Evolutionary conservation across 805 yeast species (phyloP).

Genomic region (Lachancea nothofagi): DNA sequence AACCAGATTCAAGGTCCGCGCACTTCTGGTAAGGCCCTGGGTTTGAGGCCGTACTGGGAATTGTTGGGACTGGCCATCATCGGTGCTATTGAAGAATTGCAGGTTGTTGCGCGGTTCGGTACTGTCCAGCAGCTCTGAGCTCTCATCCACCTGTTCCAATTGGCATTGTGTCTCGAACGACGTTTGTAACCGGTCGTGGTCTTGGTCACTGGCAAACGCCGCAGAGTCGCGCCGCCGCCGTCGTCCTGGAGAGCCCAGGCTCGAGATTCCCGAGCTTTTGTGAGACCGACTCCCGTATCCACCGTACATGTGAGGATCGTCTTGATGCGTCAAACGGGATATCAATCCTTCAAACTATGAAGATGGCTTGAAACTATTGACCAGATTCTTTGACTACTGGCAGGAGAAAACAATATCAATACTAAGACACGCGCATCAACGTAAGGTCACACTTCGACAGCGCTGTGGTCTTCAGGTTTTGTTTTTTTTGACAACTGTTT

Average conservation of each 20-base stretch:
- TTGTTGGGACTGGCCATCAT: neutral
- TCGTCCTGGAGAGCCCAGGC: neutral
- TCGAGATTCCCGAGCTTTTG: neutral
- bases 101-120: slow-evolving; percentile 19
- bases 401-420: too few species aligned
- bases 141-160: slow-evolving; percentile 3
- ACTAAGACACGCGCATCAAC: too few species aligned
- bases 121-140: slow-evolving; percentile 8
- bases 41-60: slow-evolving; percentile 14
- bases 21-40: slow-evolving; percentile 44
- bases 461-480: too few species aligned
- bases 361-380: too few species aligned
- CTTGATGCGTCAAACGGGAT: too few species aligned
- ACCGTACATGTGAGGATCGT: slow-evolving; percentile 1
- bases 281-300: slow-evolving; percentile 2
- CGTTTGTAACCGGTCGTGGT: neutral
- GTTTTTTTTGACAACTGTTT: too few species aligned
- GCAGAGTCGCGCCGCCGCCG: neutral
- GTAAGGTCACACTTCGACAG: too few species aligned
- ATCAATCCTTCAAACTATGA: too few species aligned
- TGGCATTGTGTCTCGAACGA: neutral
- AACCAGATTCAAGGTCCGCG: slow-evolving; percentile 46
- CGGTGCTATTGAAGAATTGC: slow-evolving; percentile 3
- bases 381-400: too few species aligned
- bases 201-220: neutral